A percentile compares a stretch with the other conserved stretches of the same genome.
These are phyloP conservation scores for Talaromyces sp. DNA, from an alignment of 2,329 filamentous ascomycete species.

Conservation along the genomic window DNA sequence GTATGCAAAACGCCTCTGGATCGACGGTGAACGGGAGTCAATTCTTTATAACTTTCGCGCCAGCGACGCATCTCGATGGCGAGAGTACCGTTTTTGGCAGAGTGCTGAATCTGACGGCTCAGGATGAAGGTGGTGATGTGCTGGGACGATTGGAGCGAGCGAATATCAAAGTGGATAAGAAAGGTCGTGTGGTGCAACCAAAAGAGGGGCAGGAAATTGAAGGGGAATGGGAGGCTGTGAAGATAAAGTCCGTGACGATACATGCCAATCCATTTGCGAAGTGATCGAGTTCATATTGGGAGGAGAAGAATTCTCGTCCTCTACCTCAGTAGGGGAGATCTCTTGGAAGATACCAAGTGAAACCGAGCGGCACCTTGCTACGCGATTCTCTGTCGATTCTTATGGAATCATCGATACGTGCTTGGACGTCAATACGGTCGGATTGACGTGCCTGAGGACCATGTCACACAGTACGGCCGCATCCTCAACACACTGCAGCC, in stretches of 20 bases:
- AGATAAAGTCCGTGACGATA: conserved; percentile 56
- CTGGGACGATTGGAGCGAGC: conserved; percentile 55
- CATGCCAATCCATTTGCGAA: conserved; percentile 65
- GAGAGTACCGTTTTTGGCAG: conserved; percentile 66
- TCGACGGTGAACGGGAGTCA: conserved; percentile 54
- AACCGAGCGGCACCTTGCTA: background rate
- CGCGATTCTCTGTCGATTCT: background rate
- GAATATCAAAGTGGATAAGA: conserved; percentile 61
- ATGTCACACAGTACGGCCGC: background rate
- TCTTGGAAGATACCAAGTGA: background rate
- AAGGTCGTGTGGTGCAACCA: conserved; percentile 53
- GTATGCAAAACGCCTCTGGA: conserved; percentile 41
- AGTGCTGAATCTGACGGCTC: conserved; percentile 47
- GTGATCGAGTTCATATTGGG: conserved; percentile 32
- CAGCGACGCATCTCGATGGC: conserved; percentile 62
- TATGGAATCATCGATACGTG: too few species aligned
- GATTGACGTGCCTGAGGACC: background rate
- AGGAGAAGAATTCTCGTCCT: background rate
- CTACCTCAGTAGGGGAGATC: background rate
- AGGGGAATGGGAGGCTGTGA: conserved; percentile 48
- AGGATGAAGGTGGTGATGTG: conserved; percentile 46
- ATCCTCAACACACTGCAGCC: background rate
- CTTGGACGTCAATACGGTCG: background rate
- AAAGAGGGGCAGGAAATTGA: conserved; percentile 36
- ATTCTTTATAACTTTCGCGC: conserved; percentile 62